These are phyloP conservation scores for Lactarius sp. DNA, from an alignment of 768 basidiomycete species.

Conservation along the genomic window DNA sequence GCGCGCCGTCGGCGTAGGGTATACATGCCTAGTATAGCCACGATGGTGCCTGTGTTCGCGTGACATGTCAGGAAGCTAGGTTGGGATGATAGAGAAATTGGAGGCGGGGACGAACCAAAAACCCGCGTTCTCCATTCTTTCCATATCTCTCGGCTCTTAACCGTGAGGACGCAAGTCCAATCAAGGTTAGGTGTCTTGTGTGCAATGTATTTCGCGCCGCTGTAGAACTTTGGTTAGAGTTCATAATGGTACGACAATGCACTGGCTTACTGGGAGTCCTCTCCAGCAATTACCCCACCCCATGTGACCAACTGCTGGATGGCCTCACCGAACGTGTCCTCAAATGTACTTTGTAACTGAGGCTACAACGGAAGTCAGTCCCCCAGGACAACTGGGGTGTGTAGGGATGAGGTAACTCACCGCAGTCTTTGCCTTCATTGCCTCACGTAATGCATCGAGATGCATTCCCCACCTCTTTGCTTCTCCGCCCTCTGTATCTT, in stretches of 20 bases:
- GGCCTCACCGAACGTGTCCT: constrained; percentile 74
- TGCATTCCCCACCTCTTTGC: constrained; percentile 75
- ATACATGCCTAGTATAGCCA: constrained; percentile 26
- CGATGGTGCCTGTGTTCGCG: constrained; percentile 25
- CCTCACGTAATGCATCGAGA: constrained; percentile 50
- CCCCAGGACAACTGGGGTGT: background rate
- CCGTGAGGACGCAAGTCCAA: constrained; percentile 58
- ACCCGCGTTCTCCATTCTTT: constrained; percentile 59
- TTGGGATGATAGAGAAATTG: background rate
- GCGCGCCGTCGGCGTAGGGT: constrained; percentile 40
- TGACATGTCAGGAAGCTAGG: background rate
- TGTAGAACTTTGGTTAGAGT: constrained; percentile 31
- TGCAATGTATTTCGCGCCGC: constrained; percentile 70
- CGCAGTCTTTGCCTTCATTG: constrained; percentile 52
- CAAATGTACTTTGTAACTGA: constrained; percentile 51
- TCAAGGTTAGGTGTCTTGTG: constrained; percentile 65
- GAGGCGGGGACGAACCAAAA: constrained; percentile 44
- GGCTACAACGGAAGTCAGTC: constrained; percentile 36
- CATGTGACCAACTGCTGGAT: constrained; percentile 70
- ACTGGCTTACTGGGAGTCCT: constrained; percentile 57
- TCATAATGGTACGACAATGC: background rate
- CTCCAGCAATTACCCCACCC: constrained; percentile 64
- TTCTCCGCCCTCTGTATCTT: constrained; percentile 55
- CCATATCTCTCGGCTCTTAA: constrained; percentile 66
- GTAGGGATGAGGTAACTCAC: constrained; percentile 34